Conservation (phyloP, 345 rosid species). For the Clarkia xantiana region DNA sequence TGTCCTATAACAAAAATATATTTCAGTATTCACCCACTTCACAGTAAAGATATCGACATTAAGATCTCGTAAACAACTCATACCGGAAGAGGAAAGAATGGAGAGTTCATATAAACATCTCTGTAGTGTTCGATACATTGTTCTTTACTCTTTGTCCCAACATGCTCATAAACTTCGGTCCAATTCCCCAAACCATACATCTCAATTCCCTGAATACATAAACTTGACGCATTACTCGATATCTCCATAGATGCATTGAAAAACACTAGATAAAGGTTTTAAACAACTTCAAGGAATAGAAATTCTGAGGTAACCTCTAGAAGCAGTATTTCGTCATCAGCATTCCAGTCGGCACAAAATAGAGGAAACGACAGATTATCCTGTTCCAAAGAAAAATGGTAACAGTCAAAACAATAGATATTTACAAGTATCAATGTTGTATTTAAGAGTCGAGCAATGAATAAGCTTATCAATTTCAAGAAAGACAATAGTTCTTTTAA, state of each 20-base stretch:
- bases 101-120: constrained; percentile 66
- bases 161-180: constrained; percentile 95
- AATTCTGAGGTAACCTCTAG: constrained; percentile 45
- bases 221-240: constrained; percentile 3
- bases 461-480: too few relatives aligned
- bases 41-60: background rate
- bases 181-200: constrained; percentile 97
- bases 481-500: too few relatives aligned
- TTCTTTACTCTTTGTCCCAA: constrained; percentile 92
- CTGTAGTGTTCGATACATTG: constrained; percentile 68
- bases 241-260: background rate
- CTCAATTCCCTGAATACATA: constrained; percentile 64
- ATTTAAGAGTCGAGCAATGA: too few relatives aligned
- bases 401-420: too few relatives aligned
- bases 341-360: constrained; percentile 90
- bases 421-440: too few relatives aligned
- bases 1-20: constrained; percentile 37
- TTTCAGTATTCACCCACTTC: background rate
- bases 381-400: constrained; percentile 16
- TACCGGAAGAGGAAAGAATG: constrained; percentile 89
- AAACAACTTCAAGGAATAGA: background rate
- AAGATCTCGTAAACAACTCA: constrained; percentile 7
- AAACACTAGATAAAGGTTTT: background rate
- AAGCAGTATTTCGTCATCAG: constrained; percentile 93
- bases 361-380: constrained; percentile 83